Evolutionary conservation across 441 rosid species (phyloP).

Genomic region (Populus trichocarpa): DNA sequence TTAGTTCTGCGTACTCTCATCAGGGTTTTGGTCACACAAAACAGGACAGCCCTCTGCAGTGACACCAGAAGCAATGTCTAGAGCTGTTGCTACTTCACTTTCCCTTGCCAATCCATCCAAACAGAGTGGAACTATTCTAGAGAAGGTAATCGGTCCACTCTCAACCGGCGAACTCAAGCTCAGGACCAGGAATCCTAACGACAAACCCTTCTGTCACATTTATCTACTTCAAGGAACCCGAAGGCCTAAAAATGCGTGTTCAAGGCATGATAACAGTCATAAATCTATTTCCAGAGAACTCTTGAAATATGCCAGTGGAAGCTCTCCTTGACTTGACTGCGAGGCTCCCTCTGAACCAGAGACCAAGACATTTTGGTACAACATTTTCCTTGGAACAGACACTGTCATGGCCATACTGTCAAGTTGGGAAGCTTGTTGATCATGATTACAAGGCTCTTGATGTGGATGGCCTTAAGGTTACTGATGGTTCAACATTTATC

Average conservation of each 20-base stretch:
- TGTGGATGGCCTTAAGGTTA: constrained; percentile 61
- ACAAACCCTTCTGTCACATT: constrained; percentile 68
- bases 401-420: constrained; percentile 87
- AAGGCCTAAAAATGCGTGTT: constrained; percentile 56
- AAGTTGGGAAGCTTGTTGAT: constrained; percentile 74
- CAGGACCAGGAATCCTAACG: constrained; percentile 44
- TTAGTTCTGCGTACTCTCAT: too few relatives aligned
- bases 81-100: constrained; percentile 18
- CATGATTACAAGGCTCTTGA: constrained; percentile 65
- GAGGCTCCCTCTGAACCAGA: constrained; percentile 55
- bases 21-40: too few relatives aligned
- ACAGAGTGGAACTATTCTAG: constrained; percentile 65
- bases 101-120: constrained; percentile 17
- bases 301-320: not conserved
- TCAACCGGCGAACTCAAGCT: constrained; percentile 70
- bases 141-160: constrained; percentile 65
- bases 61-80: constrained; percentile 23
- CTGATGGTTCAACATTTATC: constrained; percentile 86
- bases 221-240: constrained; percentile 72
- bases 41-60: constrained; percentile 14
- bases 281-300: constrained; percentile 54
- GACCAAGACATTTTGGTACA: constrained; percentile 49
- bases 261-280: constrained; percentile 58
- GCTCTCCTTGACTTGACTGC: not conserved
- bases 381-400: constrained; percentile 59